phyloP scores from a whole-genome alignment of 2,329 filamentous ascomycete species.

The Mycosphaerelloides madeirae region DNA sequence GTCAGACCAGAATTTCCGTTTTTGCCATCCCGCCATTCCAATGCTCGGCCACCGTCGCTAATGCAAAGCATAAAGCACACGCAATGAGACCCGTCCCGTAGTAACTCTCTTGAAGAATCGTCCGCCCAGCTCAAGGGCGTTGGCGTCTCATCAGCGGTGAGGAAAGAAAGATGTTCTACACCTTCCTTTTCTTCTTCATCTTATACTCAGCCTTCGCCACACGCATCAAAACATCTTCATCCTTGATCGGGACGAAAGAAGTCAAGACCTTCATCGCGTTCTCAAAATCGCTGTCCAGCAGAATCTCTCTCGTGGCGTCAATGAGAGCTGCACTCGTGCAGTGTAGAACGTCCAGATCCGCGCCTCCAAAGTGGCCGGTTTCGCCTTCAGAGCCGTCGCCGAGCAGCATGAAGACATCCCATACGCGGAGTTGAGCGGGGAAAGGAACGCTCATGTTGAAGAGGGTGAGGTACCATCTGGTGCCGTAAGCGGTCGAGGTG shows the following conservation, averaged over 20 bases:
- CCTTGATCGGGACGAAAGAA: constrained; percentile 87
- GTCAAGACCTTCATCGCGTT: constrained; percentile 97
- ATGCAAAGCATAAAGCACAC: background rate
- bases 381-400: constrained; percentile 54
- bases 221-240: constrained; percentile 89
- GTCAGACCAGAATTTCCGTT: background rate
- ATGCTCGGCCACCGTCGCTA: background rate
- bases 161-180: background rate
- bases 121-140: background rate
- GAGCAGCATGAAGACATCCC: constrained; percentile 96
- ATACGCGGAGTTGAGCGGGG: constrained; percentile 85
- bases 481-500: constrained; percentile 87
- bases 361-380: constrained; percentile 43
- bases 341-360: constrained; percentile 80
- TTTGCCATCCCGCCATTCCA: background rate
- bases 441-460: constrained; percentile 98
- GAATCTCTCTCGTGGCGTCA: constrained; percentile 79
- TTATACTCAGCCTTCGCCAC: constrained; percentile 87
- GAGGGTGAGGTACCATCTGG: constrained; percentile 92
- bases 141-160: background rate
- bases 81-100: background rate
- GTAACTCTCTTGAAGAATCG: background rate
- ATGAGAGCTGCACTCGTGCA: constrained; percentile 81
- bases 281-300: constrained; percentile 92
- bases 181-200: constrained; percentile 49